Evolutionary conservation across 1,284 basidiomycete genomes (phyloP), one percentile per base, ranked within the genome.

Genomic region (Fomitopsis schrenkii): DNA sequence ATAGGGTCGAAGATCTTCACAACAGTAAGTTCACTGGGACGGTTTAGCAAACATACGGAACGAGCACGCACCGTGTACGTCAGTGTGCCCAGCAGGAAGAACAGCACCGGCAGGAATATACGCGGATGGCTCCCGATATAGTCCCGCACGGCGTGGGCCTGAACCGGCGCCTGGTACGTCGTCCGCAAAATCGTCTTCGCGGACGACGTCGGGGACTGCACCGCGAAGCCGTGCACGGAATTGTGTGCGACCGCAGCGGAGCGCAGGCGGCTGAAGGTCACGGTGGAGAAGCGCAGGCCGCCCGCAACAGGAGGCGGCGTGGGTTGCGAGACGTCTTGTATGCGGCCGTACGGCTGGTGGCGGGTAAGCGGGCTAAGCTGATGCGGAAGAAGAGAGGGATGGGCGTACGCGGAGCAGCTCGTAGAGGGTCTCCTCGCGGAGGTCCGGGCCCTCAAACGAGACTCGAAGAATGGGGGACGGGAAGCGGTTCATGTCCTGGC

Each of bases 1-100:
- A 99, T 85, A 1, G 95, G 95, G 71, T 98, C 95, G 70, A 97
- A 97, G 65, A 97, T 84, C 90, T 94, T 63, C 6, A 12, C 22
- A 9, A 14, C 19, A 7, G 1, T 35, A 1, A 44, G 35, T 35
- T 14, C 3, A 8, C n/a, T 10, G 17, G 28, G 3, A 14, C 2
- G 9, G 9, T 26, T n/a, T 3, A 2, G 6, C 22, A 35, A 2
- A 30, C 46, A 3, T 19, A 1, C 6, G 36, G 5, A 40, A 14
- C 35, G n/a, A 8, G 9, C 64, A 75, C 83, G 74, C 72, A 95
- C 91, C 5, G 91, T 91, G 73, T 97, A 97, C 33, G 92, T 94
- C 55, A 98, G 71, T 1, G 90, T 90, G 15, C 96, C 97, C 33
- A 98, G 72, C 2, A 98, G 77, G 75, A 98, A 97, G 50, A 95